phyloP scores from a whole-genome alignment of 164 flowering plant species.

The Vitis riparia region DNA sequence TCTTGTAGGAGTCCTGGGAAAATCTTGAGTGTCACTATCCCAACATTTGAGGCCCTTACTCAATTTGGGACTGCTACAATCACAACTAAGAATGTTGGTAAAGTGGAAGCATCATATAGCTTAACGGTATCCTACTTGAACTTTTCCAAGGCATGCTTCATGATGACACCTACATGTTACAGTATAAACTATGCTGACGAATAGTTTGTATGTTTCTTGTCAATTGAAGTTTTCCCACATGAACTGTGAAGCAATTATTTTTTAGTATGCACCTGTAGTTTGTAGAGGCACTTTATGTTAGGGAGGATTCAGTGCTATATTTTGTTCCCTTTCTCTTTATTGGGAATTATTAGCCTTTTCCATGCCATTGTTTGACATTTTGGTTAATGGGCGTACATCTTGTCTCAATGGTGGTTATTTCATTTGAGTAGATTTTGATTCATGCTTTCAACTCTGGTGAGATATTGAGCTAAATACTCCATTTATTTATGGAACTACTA shows the following conservation, averaged over 20 bases:
- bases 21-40: conserved; percentile 68
- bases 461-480: too few species aligned
- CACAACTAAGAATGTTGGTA: conserved; percentile 71
- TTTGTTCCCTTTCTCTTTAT: background rate
- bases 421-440: background rate
- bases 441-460: too few species aligned
- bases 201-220: background rate
- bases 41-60: conserved; percentile 90
- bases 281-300: background rate
- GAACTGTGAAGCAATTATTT: background rate
- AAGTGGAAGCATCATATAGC: conserved; percentile 94
- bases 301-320: background rate
- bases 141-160: background rate
- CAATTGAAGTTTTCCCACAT: background rate
- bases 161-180: background rate
- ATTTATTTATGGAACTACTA: too few species aligned
- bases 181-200: background rate
- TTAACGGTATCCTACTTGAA: conserved; percentile 53
- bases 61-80: conserved; percentile 84
- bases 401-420: too few species aligned
- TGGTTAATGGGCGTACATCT: background rate
- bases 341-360: background rate
- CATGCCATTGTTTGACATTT: background rate
- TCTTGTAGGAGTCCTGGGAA: conserved; percentile 90
- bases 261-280: background rate